Evolutionary conservation across 768 basidiomycete genomes (phyloP).

Genomic region (Leucosporidium scottii): DNA sequence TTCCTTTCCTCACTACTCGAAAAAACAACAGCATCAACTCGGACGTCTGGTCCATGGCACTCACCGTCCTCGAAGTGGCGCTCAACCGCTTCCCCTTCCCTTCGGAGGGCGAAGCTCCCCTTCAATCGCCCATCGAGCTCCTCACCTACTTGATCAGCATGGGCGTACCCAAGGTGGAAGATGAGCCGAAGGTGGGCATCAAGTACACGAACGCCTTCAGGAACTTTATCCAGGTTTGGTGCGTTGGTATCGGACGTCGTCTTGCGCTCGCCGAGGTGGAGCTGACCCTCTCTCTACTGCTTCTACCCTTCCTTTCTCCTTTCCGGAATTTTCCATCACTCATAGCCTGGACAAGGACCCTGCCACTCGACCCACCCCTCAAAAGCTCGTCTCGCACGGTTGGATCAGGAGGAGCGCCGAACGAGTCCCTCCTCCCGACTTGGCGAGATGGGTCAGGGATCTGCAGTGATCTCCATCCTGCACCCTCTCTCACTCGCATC

Average conservation of each 20-base stretch:
- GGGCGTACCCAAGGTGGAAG: conserved; percentile 42
- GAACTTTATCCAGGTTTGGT: conserved; percentile 37
- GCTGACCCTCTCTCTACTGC: background rate
- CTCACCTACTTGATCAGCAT: conserved; percentile 80
- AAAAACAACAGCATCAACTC: conserved; percentile 48
- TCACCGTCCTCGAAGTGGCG: conserved; percentile 86
- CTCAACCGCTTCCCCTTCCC: conserved; percentile 94
- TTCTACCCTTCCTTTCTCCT: background rate
- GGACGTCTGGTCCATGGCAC: conserved; percentile 96
- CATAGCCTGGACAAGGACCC: conserved; percentile 31
- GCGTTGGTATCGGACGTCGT: no score
- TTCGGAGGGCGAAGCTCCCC: conserved; percentile 50
- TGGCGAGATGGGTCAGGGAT: conserved; percentile 1
- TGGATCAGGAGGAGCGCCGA: background rate
- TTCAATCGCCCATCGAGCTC: conserved; percentile 80
- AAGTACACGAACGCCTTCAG: conserved; percentile 37
- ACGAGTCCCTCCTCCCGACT: background rate
- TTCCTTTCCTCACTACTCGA: background rate
- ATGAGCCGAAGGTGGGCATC: conserved; percentile 32
- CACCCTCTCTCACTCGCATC: no score
- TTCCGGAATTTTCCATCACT: no score
- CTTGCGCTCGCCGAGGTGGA: background rate
- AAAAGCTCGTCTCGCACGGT: conserved; percentile 4
- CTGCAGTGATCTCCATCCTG: no score
- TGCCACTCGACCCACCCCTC: conserved; percentile 14